Evolutionary conservation across 2,329 filamentous ascomycete genomes (phyloP).

Genomic region (Thermoascus crustaceus): DNA sequence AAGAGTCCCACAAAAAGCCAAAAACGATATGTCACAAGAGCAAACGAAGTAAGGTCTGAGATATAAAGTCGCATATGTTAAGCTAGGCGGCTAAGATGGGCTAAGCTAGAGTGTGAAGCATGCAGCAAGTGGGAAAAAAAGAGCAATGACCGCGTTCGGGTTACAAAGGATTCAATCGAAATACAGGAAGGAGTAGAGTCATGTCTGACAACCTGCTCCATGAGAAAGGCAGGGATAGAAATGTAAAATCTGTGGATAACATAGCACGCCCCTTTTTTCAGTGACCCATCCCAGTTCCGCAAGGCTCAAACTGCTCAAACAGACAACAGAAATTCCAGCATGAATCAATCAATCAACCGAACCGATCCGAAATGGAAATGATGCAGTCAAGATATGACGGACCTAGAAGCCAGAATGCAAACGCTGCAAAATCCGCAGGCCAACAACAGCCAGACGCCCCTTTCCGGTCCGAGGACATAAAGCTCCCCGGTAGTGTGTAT

Average conservation of each 20-base stretch:
- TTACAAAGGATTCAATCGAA: conserved; percentile 1
- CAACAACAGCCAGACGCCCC: conserved; percentile 11
- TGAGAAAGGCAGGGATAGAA: conserved; percentile 5
- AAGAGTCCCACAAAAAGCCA: too few relatives aligned
- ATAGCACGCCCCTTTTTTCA: conserved; percentile 6
- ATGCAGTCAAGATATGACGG: conserved; percentile 3
- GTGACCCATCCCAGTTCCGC: conserved; percentile 3
- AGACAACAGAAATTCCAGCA: conserved; percentile 6
- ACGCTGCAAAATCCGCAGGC: conserved; percentile 9
- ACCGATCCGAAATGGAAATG: conserved; percentile 2
- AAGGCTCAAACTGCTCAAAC: conserved; percentile 4
- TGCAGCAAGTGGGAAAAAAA: neutral
- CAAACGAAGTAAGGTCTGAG: too few relatives aligned
- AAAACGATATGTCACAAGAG: too few relatives aligned
- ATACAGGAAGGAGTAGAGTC: conserved; percentile 8
- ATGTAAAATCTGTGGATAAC: neutral
- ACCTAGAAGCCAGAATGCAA: conserved; percentile 8
- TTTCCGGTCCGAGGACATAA: conserved; percentile 8
- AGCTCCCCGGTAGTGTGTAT: conserved; percentile 15
- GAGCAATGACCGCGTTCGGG: too few relatives aligned
- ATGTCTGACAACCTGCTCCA: conserved; percentile 2
- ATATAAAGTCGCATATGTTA: too few relatives aligned
- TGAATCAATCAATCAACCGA: neutral
- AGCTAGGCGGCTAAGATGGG: neutral
- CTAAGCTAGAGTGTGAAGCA: conserved; percentile 1